Evolutionary conservation across 2,329 filamentous ascomycete species (phyloP).

Genomic region (Clonostachys rhizophaga): DNA sequence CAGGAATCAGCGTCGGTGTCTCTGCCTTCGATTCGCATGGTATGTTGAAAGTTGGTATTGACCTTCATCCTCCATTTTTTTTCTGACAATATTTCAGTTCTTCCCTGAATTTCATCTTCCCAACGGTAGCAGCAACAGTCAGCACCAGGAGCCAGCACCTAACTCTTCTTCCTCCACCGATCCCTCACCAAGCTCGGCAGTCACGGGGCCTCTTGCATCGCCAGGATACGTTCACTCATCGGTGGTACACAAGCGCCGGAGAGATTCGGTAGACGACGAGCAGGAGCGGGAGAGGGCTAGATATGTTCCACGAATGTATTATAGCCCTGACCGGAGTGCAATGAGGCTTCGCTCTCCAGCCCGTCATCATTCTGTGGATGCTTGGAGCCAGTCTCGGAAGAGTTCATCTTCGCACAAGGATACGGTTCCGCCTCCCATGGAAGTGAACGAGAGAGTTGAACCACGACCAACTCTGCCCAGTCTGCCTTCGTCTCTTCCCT

Average conservation of each 20-base stretch:
- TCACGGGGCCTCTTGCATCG: conserved; percentile 22
- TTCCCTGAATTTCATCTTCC: conserved; percentile 39
- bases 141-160: too few relatives aligned
- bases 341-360: neutral
- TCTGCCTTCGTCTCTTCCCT: conserved; percentile 24
- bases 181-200: conserved; percentile 24
- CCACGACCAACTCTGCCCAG: conserved; percentile 30
- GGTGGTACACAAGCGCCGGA: conserved; percentile 39
- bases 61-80: too few relatives aligned
- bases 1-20: conserved; percentile 19
- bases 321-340: conserved; percentile 18
- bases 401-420: conserved; percentile 9
- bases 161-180: conserved; percentile 8
- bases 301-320: conserved; percentile 42
- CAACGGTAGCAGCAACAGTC: conserved; percentile 11
- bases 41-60: conserved; percentile 16
- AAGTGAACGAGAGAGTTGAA: conserved; percentile 27
- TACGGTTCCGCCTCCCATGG: conserved; percentile 20
- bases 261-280: conserved; percentile 35
- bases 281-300: conserved; percentile 30
- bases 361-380: neutral
- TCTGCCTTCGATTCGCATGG: conserved; percentile 49
- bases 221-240: conserved; percentile 47
- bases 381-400: neutral
- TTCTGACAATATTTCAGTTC: conserved; percentile 11